A percentile compares a stretch with the other conserved stretches of the same genome.
Evolutionary conservation across 305 asterid species (phyloP).

Genomic region (Ajuga reptans): DNA sequence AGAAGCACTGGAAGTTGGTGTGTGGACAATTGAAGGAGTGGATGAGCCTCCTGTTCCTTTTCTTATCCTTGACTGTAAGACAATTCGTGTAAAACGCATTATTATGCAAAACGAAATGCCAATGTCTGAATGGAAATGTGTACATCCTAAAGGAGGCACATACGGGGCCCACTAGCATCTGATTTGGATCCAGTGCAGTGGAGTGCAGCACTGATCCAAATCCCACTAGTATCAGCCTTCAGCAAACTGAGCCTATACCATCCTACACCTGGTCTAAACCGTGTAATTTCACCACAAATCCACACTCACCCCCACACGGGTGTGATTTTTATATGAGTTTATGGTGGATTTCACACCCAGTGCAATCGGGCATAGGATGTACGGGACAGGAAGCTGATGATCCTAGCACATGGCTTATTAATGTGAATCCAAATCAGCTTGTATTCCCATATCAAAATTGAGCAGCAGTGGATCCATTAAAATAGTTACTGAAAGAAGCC

Average conservation of each 20-base stretch:
- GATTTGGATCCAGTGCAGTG: too few relatives aligned
- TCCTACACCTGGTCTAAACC: background rate
- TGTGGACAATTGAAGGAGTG: conserved; percentile 36
- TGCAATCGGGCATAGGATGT: background rate
- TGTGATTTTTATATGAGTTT: background rate
- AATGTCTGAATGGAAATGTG: background rate
- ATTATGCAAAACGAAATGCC: background rate
- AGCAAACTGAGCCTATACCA: background rate
- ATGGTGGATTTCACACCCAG: background rate
- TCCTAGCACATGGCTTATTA: background rate
- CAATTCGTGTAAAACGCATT: background rate
- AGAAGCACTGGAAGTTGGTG: conserved; percentile 32
- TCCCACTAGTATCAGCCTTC: background rate
- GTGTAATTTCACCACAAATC: background rate
- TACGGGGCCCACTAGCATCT: background rate
- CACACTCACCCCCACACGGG: background rate
- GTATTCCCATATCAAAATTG: background rate
- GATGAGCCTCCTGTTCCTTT: conserved; percentile 57
- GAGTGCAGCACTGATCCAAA: too few relatives aligned
- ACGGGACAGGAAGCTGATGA: background rate
- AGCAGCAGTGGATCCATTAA: background rate
- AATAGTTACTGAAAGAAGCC: background rate
- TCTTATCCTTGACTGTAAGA: conserved; percentile 62
- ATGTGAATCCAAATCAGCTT: background rate
- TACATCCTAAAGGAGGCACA: background rate